These are phyloP conservation scores for Cladosporium halotolerans DNA, from an alignment of 2,329 filamentous ascomycete species.

Conservation along the genomic window DNA sequence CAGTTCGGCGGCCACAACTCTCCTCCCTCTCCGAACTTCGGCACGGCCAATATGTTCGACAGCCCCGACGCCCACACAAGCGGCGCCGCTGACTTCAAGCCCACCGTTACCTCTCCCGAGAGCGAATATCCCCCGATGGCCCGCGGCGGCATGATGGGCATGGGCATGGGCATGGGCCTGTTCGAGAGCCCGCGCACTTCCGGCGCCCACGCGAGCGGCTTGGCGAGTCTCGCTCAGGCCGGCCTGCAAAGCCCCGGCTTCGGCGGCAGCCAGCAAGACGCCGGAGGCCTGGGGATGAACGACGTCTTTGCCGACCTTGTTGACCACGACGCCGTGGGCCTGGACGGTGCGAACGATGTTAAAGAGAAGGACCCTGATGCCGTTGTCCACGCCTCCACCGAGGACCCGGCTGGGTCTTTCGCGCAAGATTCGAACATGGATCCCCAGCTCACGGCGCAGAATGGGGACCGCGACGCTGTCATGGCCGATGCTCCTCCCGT, in stretches of 20 bases:
- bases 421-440: neutral
- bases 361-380: neutral
- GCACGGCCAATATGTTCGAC: constrained; percentile 24
- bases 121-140: constrained; percentile 7
- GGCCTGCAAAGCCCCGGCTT: constrained; percentile 28
- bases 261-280: constrained; percentile 26
- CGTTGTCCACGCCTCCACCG: neutral
- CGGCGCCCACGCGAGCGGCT: constrained; percentile 8
- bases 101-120: constrained; percentile 11
- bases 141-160: constrained; percentile 9
- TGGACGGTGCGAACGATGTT: constrained; percentile 19
- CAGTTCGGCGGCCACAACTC: constrained; percentile 13
- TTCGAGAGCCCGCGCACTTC: constrained; percentile 28
- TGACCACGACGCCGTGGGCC: constrained; percentile 22
- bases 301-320: constrained; percentile 32
- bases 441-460: neutral
- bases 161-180: constrained; percentile 18
- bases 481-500: constrained; percentile 12
- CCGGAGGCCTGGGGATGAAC: constrained; percentile 26
- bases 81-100: constrained; percentile 4
- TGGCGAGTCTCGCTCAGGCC: constrained; percentile 17
- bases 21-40: constrained; percentile 22
- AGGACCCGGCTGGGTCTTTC: neutral
- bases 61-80: constrained; percentile 14
- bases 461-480: neutral